Percentiles rank a stretch among this genome's conserved stretches.
Conservation (phyloP, 306 rosid genomes). For the Dalbergia oliveri region DNA sequence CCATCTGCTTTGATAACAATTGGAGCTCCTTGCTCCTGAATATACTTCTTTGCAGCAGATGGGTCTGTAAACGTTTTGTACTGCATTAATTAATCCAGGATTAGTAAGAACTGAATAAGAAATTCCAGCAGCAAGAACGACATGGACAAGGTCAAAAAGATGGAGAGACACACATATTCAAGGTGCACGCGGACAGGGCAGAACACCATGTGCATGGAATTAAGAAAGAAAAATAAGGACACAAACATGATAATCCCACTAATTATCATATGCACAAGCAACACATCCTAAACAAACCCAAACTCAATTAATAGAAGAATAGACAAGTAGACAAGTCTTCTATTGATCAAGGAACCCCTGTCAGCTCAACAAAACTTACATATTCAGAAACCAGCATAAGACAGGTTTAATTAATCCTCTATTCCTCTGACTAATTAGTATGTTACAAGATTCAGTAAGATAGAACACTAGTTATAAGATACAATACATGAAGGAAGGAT, state of each 20-base stretch:
- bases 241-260: constrained; percentile 16
- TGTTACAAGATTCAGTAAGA: constrained; percentile 1
- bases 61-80: constrained; percentile 83
- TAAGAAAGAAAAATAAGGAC: constrained; percentile 3
- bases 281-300: constrained; percentile 2
- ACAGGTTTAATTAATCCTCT: constrained; percentile 15
- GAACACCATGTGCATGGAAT: constrained; percentile 19
- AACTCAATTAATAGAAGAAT: constrained; percentile 10
- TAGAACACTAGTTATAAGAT: constrained; percentile 11
- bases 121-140: constrained; percentile 24
- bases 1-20: constrained; percentile 96
- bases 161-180: not conserved
- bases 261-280: constrained; percentile 23
- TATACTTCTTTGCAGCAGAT: constrained; percentile 81
- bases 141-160: constrained; percentile 1
- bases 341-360: constrained; percentile 5
- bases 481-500: constrained; percentile 10
- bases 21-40: constrained; percentile 86
- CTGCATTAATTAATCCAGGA: constrained; percentile 62
- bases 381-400: constrained; percentile 16
- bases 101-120: constrained; percentile 23
- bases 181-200: not conserved
- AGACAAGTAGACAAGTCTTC: constrained; percentile 15
- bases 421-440: not conserved
- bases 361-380: not conserved